Percentiles rank a stretch among this genome's conserved stretches.
Conservation (phyloP, 2,329 filamentous ascomycete genomes). For the Cordyceps militaris region DNA sequence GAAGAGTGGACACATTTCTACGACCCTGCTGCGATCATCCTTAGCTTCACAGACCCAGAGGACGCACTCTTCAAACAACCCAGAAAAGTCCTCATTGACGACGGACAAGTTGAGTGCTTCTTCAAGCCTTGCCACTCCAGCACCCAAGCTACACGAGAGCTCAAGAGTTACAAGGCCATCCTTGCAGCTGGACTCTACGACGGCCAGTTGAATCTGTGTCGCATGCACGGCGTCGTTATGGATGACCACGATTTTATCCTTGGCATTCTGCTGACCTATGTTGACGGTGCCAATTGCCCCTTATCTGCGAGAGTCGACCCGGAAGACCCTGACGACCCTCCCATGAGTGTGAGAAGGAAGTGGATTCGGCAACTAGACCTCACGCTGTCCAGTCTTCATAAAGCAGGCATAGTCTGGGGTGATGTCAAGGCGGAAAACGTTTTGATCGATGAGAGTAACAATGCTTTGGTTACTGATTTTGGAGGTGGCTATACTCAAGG, state of each 20-base stretch:
- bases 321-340: constrained; percentile 11
- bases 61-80: constrained; percentile 19
- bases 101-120: constrained; percentile 17
- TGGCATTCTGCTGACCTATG: constrained; percentile 15
- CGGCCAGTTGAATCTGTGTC: constrained; percentile 14
- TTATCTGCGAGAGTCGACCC: background rate
- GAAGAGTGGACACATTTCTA: constrained; percentile 20
- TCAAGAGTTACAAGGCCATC: constrained; percentile 16
- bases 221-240: constrained; percentile 17
- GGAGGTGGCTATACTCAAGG: constrained; percentile 23
- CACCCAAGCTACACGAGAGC: constrained; percentile 13
- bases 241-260: constrained; percentile 15
- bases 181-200: constrained; percentile 11
- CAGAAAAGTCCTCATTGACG: constrained; percentile 17
- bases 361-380: constrained; percentile 17
- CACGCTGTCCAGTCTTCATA: constrained; percentile 17
- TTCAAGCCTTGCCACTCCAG: constrained; percentile 18
- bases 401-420: constrained; percentile 23
- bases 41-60: constrained; percentile 15
- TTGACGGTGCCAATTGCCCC: constrained; percentile 3
- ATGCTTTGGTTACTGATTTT: constrained; percentile 27
- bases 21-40: constrained; percentile 16
- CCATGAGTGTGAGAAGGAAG: constrained; percentile 9
- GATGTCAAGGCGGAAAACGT: constrained; percentile 26
- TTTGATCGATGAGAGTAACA: constrained; percentile 23